Base-by-base conservation (phyloP, 1,284 basidiomycete species). In the Cystobasidium slooffiae region DNA sequence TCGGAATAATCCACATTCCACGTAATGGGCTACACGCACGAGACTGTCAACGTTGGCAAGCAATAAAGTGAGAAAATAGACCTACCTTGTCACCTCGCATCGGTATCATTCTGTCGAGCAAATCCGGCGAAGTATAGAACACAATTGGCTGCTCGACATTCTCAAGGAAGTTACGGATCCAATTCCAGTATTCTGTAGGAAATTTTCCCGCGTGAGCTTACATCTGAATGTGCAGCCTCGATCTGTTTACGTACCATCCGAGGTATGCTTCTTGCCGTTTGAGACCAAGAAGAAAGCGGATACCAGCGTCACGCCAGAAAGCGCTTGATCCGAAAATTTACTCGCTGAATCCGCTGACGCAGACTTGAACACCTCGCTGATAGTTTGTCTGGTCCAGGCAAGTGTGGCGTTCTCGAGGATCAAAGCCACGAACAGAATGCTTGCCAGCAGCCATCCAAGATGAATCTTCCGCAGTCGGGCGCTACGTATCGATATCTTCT, bases 101-200 rank as follows among this genome's bases (percentile, higher is more conserved):
- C 14, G 59, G 62, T 6, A 52, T 46, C 39, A 79, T 49, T 52
- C 76, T 67, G 2, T 72, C 72, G 12, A 70, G 61, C 49, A 77
- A 41, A 9, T 74, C 65, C 3, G 78, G 78, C 0, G 78, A 77
- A 44, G 77, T 78, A 47, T 77, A 79, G 73, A 79, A 79, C 47
- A 77, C 58, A 63, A 79, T 76, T 3, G 78, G 78, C 0, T 76
- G 64, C 55, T 79, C 78, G 52, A 78, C 77, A n/a, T 74, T 72
- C 4, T 59, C 49, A 5, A 79, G 74, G 47, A 78, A 79, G 68
- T 77, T 77, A 10, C 66, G 64, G 18, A 79, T 59, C 78, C 78
- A 79, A 10, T 65, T 67, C 63, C 77, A 75, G 59, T 79, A 79
- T 51, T 79, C 78, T 78, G 56, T 8, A 51, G 24, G 5, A 31